A percentile compares a stretch with the other conserved stretches of the same genome.
Evolutionary conservation across 306 rosid genomes (phyloP).

Genomic region (Lagenaria siceraria): DNA sequence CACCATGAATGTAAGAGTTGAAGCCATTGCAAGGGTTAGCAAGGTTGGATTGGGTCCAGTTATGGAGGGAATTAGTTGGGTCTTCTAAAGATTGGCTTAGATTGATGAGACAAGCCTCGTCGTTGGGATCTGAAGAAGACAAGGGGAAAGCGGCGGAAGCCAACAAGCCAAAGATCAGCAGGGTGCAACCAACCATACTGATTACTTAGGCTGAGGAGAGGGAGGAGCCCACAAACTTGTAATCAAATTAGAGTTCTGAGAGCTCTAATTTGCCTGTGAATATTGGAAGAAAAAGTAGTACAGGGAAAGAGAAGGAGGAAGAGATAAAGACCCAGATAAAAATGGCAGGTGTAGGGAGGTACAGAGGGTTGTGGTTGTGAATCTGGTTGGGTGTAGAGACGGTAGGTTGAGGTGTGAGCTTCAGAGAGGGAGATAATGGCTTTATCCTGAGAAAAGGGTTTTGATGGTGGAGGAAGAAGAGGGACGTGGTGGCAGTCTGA

Average conservation of each 20-base stretch:
- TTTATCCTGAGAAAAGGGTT: not conserved
- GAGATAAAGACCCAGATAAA: not conserved
- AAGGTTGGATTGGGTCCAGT: conserved; percentile 62
- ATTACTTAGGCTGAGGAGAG: conserved; percentile 8
- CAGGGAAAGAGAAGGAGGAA: not conserved
- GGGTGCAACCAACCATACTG: conserved; percentile 29
- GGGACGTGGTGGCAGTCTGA: not conserved
- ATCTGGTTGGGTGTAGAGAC: too few species aligned
- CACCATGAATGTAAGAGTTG: conserved; percentile 60
- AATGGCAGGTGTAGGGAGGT: not conserved
- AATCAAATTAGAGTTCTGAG: not conserved
- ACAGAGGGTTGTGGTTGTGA: not conserved
- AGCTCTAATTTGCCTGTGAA: not conserved
- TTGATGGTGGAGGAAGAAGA: not conserved
- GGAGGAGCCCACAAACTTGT: not conserved
- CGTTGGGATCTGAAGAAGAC: conserved; percentile 67
- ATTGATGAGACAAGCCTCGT: conserved; percentile 58
- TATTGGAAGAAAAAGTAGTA: not conserved
- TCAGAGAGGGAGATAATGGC: not conserved
- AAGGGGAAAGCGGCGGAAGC: conserved; percentile 19
- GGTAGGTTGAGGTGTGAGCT: not conserved
- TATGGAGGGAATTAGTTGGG: conserved; percentile 36
- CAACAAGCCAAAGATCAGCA: conserved; percentile 15
- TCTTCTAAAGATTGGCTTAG: conserved; percentile 53
- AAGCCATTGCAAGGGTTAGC: conserved; percentile 78